A percentile compares a stretch with the other conserved stretches of the same genome.
Evolutionary conservation across 805 yeast species (phyloP).

Genomic region (Metschnikowia borealis): DNA sequence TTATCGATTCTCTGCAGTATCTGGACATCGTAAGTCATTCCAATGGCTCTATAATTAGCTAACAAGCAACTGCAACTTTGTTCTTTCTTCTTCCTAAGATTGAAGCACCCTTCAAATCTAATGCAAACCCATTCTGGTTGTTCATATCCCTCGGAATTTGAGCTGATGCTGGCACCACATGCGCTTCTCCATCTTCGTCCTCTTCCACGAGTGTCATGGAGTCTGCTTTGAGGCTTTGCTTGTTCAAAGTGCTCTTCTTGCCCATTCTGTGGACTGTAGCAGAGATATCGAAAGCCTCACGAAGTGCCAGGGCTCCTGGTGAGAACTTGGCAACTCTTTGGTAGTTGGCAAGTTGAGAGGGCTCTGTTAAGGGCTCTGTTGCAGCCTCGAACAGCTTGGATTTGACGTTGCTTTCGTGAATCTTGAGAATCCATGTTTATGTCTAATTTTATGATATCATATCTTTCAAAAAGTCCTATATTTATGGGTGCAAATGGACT

Average conservation of each 20-base stretch:
- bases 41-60: neutral
- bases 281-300: slow-evolving; percentile 83
- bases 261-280: slow-evolving; percentile 82
- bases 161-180: slow-evolving; percentile 1
- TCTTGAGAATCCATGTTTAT: slow-evolving; percentile 54
- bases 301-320: slow-evolving; percentile 75
- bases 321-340: slow-evolving; percentile 42
- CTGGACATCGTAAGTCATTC: neutral
- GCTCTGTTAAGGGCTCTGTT: too few relatives aligned
- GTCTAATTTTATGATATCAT: too few relatives aligned
- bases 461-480: too few relatives aligned
- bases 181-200: slow-evolving; percentile 34
- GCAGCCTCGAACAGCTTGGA: neutral
- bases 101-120: slow-evolving; percentile 50
- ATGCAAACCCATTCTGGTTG: slow-evolving; percentile 32
- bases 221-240: slow-evolving; percentile 16
- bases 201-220: slow-evolving; percentile 29
- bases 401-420: slow-evolving; percentile 9
- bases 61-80: slow-evolving; percentile 16
- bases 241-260: slow-evolving; percentile 49
- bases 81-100: slow-evolving; percentile 44
- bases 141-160: slow-evolving; percentile 13
- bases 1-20: neutral
- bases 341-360: slow-evolving; percentile 7
- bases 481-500: too few relatives aligned